Conservation (phyloP, 495 filamentous ascomycete species). For the Neurospora sublineolata region DNA sequence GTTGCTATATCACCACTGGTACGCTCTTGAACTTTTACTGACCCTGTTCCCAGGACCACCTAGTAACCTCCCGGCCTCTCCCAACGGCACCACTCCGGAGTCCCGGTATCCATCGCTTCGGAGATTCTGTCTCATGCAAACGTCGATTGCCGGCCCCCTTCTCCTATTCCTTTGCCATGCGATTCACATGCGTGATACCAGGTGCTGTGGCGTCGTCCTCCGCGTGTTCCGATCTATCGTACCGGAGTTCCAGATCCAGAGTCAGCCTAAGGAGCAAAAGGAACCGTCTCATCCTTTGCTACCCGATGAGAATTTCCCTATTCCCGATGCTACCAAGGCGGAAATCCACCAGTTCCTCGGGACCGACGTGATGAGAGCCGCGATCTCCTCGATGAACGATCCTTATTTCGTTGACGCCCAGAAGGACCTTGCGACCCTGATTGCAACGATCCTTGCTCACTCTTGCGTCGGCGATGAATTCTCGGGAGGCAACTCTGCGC, state of each 20-base stretch:
- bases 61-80: neutral
- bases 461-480: slow-evolving; percentile 30
- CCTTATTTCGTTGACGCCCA: slow-evolving; percentile 95
- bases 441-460: slow-evolving; percentile 69
- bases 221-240: slow-evolving; percentile 74
- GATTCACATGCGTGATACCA: slow-evolving; percentile 79
- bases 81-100: slow-evolving; percentile 3
- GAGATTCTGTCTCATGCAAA: slow-evolving; percentile 69
- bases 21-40: neutral
- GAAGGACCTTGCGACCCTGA: slow-evolving; percentile 79
- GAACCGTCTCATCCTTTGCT: neutral
- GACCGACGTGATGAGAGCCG: slow-evolving; percentile 68
- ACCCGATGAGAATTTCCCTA: slow-evolving; percentile 29
- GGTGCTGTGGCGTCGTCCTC: slow-evolving; percentile 76
- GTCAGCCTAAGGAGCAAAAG: neutral
- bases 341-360: slow-evolving; percentile 87
- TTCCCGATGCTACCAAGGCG: slow-evolving; percentile 35
- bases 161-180: slow-evolving; percentile 86
- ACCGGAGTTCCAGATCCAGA: slow-evolving; percentile 48
- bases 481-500: slow-evolving; percentile 46
- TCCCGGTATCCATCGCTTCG: slow-evolving; percentile 44
- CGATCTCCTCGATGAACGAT: slow-evolving; percentile 81
- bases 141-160: slow-evolving; percentile 71
- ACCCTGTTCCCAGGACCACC: neutral
- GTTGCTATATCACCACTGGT: slow-evolving; percentile 6